Evolutionary conservation across 148 eudicot species (phyloP), one percentile per base, ranked within the genome.

Genomic region (Mesembryanthemum crystallinum): DNA sequence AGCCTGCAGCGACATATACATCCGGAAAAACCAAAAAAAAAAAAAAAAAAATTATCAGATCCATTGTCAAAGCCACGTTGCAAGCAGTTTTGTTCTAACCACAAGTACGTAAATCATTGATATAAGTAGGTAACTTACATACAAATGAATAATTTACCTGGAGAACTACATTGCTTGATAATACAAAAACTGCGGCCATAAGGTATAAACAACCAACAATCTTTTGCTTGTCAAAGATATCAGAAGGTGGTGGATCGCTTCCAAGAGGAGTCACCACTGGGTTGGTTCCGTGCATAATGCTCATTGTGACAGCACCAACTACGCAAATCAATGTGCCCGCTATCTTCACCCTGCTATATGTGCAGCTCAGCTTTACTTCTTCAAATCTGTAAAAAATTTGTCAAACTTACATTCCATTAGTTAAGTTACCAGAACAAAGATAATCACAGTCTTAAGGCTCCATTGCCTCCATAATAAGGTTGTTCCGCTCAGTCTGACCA

Each of bases 251-350:
- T 0, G 74, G 45, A 37, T 33, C 25, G 54, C 74, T 18, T 52
- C 30, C 18, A 24, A 8, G 5, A 39, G 35, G n/a, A 7, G 64
- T 1, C 39, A 52, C 28, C 4, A 3, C 20, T 5, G 33, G 13
- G 35, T 29, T 63, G 49, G 80, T 62, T 59, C 85, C 83, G 70
- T 91, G 96, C 78, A 87, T 71, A 6, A 91, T 52, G 68, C 91
- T 87, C 93, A 91, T 89, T 24, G 83, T 73, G 60, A 89, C 30
- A 15, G 91, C 96, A 35, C 96, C 96, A n/a, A 76, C 74, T 13
- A 91, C 91, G 62, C 96, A 91, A 61, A 89, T 35, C 10, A 84
- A 27, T 28, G 96, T 89, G n/a, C 96, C 93, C 9, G 74, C 81
- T 15, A 91, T 86, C 78, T 91, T 91, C 21, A 86, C 82, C 73